phyloP scores from a whole-genome alignment of 495 filamentous ascomycete species.

The Talaromyces wortmannii region DNA sequence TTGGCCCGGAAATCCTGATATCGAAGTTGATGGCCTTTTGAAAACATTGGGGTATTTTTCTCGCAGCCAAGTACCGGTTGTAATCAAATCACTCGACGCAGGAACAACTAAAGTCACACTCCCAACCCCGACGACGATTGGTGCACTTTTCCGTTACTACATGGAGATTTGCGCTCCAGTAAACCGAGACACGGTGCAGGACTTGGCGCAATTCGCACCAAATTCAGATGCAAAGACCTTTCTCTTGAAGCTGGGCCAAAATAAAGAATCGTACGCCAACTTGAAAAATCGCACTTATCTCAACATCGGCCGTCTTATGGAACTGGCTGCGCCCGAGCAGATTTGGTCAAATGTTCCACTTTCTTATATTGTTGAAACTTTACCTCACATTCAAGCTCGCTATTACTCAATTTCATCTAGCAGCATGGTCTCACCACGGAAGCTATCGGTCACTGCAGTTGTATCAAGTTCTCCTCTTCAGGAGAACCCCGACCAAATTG shows the following conservation, averaged over 20 bases:
- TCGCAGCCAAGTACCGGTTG: conserved; percentile 17
- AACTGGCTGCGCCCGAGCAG: conserved; percentile 13
- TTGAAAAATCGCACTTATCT: conserved; percentile 25
- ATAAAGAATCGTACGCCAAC: conserved; percentile 25
- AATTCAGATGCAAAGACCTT: conserved; percentile 25
- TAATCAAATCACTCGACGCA: conserved; percentile 23
- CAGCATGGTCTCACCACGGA: conserved; percentile 32
- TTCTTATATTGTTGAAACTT: conserved; percentile 35
- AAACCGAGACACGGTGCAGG: conserved; percentile 31
- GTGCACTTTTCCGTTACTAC: conserved; percentile 37
- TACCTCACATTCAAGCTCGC: conserved; percentile 35
- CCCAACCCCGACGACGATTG: conserved; percentile 34
- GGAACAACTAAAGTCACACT: conserved; percentile 24
- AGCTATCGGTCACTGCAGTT: conserved; percentile 35
- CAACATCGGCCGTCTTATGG: conserved; percentile 33
- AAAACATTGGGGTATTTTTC: conserved; percentile 23
- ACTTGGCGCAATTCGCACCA: conserved; percentile 38
- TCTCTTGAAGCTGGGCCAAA: conserved; percentile 21
- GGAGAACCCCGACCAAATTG: conserved; percentile 13
- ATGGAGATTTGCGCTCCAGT: conserved; percentile 43
- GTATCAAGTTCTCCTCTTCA: conserved; percentile 23
- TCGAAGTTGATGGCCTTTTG: conserved; percentile 34
- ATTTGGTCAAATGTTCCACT: conserved; percentile 34
- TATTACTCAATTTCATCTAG: conserved; percentile 52
- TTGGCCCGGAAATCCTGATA: conserved; percentile 59